Evolutionary conservation across 2,329 filamentous ascomycete genomes (phyloP).

Genomic region (Elsinoe perseae): DNA sequence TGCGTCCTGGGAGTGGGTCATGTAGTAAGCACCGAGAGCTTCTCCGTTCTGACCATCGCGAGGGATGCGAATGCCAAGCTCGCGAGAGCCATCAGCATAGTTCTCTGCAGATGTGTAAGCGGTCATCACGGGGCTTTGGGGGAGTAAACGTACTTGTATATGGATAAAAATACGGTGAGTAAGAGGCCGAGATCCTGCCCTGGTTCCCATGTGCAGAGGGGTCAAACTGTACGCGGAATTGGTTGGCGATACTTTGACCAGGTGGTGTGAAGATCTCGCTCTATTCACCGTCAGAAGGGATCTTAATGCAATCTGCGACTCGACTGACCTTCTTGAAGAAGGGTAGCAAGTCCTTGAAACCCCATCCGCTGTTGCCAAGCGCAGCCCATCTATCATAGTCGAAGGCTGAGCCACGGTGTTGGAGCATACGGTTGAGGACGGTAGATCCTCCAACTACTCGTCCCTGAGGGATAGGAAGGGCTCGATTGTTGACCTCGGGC

Average conservation of each 20-base stretch:
- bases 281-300: slow-evolving; percentile 35
- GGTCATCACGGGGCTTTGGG: no score
- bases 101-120: not conserved
- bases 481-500: slow-evolving; percentile 22
- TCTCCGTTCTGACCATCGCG: slow-evolving; percentile 31
- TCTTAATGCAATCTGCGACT: not conserved
- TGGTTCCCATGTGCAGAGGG: slow-evolving; percentile 28
- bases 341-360: slow-evolving; percentile 42
- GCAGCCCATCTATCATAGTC: slow-evolving; percentile 47
- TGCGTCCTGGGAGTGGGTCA: slow-evolving; percentile 18
- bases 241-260: slow-evolving; percentile 29
- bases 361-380: slow-evolving; percentile 53
- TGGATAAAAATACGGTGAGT: slow-evolving; percentile 6
- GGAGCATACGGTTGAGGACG: slow-evolving; percentile 30
- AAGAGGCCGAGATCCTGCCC: slow-evolving; percentile 27
- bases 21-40: slow-evolving; percentile 22
- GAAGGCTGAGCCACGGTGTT: slow-evolving; percentile 30
- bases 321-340: slow-evolving; percentile 32
- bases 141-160: not conserved
- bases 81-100: slow-evolving; percentile 2
- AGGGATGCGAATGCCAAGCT: slow-evolving; percentile 30
- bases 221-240: slow-evolving; percentile 32
- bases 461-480: slow-evolving; percentile 23
- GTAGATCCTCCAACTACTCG: slow-evolving; percentile 30
- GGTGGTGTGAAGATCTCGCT: slow-evolving; percentile 26